Evolutionary conservation across 495 filamentous ascomycete species (phyloP).

Genomic region (Penicillium desertorum): DNA sequence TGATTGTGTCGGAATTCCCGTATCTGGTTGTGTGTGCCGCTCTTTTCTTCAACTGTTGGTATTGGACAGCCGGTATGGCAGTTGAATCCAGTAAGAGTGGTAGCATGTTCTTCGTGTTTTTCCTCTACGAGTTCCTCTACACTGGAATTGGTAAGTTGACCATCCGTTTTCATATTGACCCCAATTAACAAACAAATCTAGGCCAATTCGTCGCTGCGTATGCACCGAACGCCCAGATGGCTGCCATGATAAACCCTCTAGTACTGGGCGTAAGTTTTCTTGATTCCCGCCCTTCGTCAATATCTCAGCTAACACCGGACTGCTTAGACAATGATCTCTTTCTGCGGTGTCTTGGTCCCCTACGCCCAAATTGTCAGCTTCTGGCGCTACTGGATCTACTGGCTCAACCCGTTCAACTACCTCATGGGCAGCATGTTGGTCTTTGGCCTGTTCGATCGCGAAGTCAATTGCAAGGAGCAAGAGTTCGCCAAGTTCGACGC

Average conservation of each 20-base stretch:
- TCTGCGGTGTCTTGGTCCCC: conserved; percentile 49
- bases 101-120: conserved; percentile 53
- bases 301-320: neutral
- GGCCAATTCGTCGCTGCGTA: conserved; percentile 57
- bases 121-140: conserved; percentile 54
- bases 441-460: conserved; percentile 53
- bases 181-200: neutral
- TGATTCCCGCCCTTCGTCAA: neutral
- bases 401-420: conserved; percentile 67
- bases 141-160: conserved; percentile 49
- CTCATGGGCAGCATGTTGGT: conserved; percentile 59
- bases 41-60: conserved; percentile 53
- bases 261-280: conserved; percentile 39
- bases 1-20: conserved; percentile 53
- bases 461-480: conserved; percentile 52
- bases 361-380: conserved; percentile 52
- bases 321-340: conserved; percentile 45
- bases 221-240: conserved; percentile 53
- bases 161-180: neutral
- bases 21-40: conserved; percentile 50
- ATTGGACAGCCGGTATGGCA: conserved; percentile 45
- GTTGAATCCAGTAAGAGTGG: conserved; percentile 46
- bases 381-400: conserved; percentile 75
- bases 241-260: conserved; percentile 56
- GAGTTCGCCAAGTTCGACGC: conserved; percentile 58